Evolutionary conservation across 202 grass and related monocot species (phyloP), one percentile per base, ranked within the genome.

Genomic region (Schoenoplectus tabernaemontani): DNA sequence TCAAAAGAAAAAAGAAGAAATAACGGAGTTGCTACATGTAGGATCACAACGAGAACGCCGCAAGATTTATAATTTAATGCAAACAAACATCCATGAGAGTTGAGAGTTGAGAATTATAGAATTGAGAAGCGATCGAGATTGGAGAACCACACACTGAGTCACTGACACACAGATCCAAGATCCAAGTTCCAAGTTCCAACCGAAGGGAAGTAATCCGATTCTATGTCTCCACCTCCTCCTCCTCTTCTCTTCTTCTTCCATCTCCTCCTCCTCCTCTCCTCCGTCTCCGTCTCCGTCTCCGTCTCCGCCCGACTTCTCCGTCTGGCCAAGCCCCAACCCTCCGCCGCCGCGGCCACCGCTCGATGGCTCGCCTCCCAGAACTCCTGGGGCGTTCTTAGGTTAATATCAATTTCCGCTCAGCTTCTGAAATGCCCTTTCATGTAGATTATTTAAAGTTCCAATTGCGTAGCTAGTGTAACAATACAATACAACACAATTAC

Each of bases 301-400:
- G 24, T 57, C 68, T 70, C 78, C 12, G 84, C 64, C 26, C 87
- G 87, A 0, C 82, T 63, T 3, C 78, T 93, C 72, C 48, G 41
- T 66, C 57, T 11, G 1, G 26, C 54, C 36, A 97, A 97, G 89
- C 94, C 91, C 3, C 73, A 86, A 15, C 94, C 89, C 3, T 72
- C 84, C 15, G 91, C 91, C 48, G 89, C 87, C 41, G 76, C 87
- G 41, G 87, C 87, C 54, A 91, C 89, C 3, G 91, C 94, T 15
- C 85, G 94, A 68, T 97, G 94, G 94, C 91, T 97, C 60, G 82
- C 89, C 48, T 83, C 87, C 64, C 48, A 87, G 73, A 97, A 92
- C 84, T 93, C 94, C 4, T 97, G 94, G 94, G 91, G 91, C 58
- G 91, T 93, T 72, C 86, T 97, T 82, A 97, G 94, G 94, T 97